phyloP scores from a whole-genome alignment of 2,329 filamentous ascomycete genomes.

The Fusarium domesticum region DNA sequence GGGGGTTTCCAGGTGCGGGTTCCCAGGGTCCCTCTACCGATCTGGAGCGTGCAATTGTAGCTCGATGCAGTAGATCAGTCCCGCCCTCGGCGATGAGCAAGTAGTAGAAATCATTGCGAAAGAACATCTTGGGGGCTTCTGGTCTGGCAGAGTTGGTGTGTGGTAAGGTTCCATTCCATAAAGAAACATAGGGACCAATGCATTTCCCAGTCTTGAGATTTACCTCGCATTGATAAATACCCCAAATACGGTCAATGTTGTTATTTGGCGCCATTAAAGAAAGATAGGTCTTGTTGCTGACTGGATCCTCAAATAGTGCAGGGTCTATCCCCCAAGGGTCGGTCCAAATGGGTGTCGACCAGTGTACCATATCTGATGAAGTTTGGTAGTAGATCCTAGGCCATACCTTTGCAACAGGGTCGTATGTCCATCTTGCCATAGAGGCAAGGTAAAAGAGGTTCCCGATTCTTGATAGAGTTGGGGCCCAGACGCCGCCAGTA shows the following conservation, averaged over 20 bases:
- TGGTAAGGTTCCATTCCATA: constrained; percentile 26
- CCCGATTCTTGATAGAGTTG: constrained; percentile 3
- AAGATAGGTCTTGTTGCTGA: constrained; percentile 16
- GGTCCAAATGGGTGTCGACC: constrained; percentile 9
- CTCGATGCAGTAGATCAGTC: constrained; percentile 3
- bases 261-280: constrained; percentile 24
- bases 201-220: constrained; percentile 18
- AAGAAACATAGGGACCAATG: constrained; percentile 14
- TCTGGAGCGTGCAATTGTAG: constrained; percentile 1
- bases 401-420: constrained; percentile 37
- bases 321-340: constrained; percentile 13
- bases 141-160: constrained; percentile 11
- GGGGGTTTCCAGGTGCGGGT: constrained; percentile 1
- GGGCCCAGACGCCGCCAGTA: constrained; percentile 7
- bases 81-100: constrained; percentile 6
- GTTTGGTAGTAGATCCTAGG: constrained; percentile 30
- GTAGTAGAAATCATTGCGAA: constrained; percentile 7
- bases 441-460: constrained; percentile 13
- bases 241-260: constrained; percentile 24
- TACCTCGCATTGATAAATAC: constrained; percentile 25
- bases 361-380: constrained; percentile 18
- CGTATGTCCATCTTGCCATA: constrained; percentile 36
- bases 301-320: constrained; percentile 13
- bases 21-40: constrained; percentile 1
- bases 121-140: constrained; percentile 16